Evolutionary conservation across 2,329 filamentous ascomycete species (phyloP).

Genomic region (Trichoderma pleuroti): DNA sequence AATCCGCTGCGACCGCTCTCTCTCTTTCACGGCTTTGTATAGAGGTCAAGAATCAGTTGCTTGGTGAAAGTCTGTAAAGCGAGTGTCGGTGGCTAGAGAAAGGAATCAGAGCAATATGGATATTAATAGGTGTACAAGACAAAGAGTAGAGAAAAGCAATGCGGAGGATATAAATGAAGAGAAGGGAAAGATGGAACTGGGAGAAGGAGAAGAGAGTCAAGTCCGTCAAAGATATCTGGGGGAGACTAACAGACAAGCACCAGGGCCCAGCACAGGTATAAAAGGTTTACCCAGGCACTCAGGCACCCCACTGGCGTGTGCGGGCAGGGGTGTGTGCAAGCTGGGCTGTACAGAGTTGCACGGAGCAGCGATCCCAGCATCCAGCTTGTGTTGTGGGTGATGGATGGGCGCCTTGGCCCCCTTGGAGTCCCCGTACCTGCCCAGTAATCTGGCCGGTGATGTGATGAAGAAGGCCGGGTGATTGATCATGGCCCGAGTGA

Average conservation of each 20-base stretch:
- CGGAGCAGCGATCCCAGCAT: not conserved
- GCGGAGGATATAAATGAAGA: not conserved
- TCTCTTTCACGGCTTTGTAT: not conserved
- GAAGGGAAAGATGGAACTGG: not conserved
- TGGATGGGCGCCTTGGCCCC: not conserved
- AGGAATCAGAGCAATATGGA: not conserved
- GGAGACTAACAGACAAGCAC: constrained; percentile 15
- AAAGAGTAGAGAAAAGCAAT: not conserved
- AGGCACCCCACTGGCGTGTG: constrained; percentile 10
- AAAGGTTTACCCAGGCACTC: not conserved
- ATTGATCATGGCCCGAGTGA: not conserved
- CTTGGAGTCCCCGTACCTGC: not conserved
- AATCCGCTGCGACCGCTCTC: not conserved
- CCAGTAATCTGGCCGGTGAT: not conserved
- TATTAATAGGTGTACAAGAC: not conserved
- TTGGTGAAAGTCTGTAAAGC: not conserved
- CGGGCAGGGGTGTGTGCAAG: not conserved
- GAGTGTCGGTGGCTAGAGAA: not conserved
- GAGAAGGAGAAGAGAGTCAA: constrained; percentile 12
- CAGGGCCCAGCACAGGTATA: not conserved
- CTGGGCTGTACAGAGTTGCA: not conserved
- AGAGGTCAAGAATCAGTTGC: not conserved
- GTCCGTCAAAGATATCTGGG: constrained; percentile 19
- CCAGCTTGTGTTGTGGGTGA: not conserved
- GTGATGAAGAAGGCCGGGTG: not conserved